Base-by-base conservation (phyloP, 2,329 filamentous ascomycete species). In the Acrocalymma vagum region DNA sequence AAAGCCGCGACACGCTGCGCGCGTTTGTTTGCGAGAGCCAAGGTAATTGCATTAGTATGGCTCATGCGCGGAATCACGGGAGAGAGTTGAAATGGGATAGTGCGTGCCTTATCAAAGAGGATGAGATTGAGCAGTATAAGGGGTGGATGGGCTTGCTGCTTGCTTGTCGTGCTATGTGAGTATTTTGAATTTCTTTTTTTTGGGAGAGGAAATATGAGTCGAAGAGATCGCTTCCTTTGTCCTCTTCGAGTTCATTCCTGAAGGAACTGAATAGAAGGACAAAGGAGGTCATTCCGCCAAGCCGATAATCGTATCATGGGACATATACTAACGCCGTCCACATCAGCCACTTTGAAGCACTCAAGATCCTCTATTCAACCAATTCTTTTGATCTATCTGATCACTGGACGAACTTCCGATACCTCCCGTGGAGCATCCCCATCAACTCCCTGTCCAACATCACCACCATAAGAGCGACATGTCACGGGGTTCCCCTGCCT, bases 371-470 rank as follows among this genome's bases (percentile, higher is more conserved):
- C 9, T 44, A 44, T 20, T n/a, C 28, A 14, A 34, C 34, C 8
- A 38, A 25, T 10, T 27, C 20, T 15, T 42, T 47, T 29, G 33
- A 47, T 23, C 39, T 47, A 16, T 32, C 38, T 8, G 38, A 47
- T 13, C 39, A 38, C 26, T 42, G 38, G 43, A 13, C 26, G 1
- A 23, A 34, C 14, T 7, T 38, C 14, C 15, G 8, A 14, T 28
- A 33, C 14, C 38, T 47, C 9, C 38, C 16, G 5, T 47, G 38
- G 43, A 18, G 20, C 17, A 21, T 46, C 16, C 42, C 42, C 4
- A 21, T 46, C 14, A 5, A 21, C n/a, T 27, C 31, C 4, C 20
- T 46, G 6, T 23, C 20, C 26, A n/a, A 22, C 4, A 37, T 41
- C 11, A 18, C 37, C 2, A 22, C 17, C n/a, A 11, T 46, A 16